Conservation (phyloP, 805 yeast species). For the Komagataella kurtzmanii region DNA sequence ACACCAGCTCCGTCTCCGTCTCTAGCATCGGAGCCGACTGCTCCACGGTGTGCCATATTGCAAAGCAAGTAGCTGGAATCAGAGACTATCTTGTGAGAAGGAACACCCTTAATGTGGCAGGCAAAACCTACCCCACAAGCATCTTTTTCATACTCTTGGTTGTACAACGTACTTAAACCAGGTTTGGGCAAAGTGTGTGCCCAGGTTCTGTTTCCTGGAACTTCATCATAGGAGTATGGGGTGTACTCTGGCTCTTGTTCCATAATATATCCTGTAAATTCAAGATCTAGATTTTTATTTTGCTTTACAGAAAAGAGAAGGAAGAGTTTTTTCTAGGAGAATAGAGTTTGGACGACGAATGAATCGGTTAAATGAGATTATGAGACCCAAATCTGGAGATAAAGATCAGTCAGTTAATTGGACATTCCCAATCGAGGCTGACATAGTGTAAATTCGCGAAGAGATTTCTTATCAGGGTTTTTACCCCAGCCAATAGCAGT, state of each 20-base stretch:
- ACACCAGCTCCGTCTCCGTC: conserved; percentile 99
- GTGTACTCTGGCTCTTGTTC: neutral
- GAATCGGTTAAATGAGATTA: neutral
- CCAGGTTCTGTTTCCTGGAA: conserved; percentile 78
- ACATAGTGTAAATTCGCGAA: neutral
- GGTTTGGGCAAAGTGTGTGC: conserved; percentile 77
- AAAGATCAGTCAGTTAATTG: neutral
- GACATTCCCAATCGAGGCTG: neutral
- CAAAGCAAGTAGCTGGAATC: conserved; percentile 82
- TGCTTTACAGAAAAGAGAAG: neutral
- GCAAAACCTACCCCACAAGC: conserved; percentile 99
- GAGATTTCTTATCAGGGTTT: neutral
- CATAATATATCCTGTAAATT: neutral
- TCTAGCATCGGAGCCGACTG: conserved; percentile 88
- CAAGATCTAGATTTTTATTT: neutral
- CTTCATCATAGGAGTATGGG: conserved; percentile 53
- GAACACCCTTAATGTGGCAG: conserved; percentile 79
- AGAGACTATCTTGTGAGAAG: conserved; percentile 83
- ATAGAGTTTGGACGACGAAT: neutral
- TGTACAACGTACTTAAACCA: conserved; percentile 62
- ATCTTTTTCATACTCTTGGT: conserved; percentile 89
- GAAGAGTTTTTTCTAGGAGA: neutral
- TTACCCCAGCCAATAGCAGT: neutral
- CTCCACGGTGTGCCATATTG: conserved; percentile 98
- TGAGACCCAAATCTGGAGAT: neutral